phyloP scores from a whole-genome alignment of 805 yeast species.

The Saturnispora dispora region DNA sequence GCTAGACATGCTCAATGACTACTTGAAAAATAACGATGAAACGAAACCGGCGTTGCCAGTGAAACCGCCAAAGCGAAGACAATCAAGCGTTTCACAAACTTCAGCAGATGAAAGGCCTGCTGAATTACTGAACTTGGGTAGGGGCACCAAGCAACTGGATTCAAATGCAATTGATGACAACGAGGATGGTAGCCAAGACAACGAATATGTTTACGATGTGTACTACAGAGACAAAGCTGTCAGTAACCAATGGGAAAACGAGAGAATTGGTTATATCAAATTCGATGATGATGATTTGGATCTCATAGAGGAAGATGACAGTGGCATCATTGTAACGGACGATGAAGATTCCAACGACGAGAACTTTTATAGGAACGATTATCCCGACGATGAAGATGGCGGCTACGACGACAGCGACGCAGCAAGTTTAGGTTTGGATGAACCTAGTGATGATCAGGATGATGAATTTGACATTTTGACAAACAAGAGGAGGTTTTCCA shows the following conservation, averaged over 20 bases:
- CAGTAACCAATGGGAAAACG: conserved; percentile 31
- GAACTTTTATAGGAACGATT: conserved; percentile 83
- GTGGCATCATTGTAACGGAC: conserved; percentile 33
- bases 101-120: conserved; percentile 13
- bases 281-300: conserved; percentile 43
- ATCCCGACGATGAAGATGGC: conserved; percentile 89
- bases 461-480: conserved; percentile 29
- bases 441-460: conserved; percentile 32
- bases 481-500: conserved; percentile 25
- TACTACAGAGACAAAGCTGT: conserved; percentile 57
- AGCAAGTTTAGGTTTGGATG: conserved; percentile 19
- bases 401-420: conserved; percentile 29
- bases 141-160: not conserved
- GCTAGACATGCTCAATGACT: conserved; percentile 64
- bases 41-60: conserved; percentile 9
- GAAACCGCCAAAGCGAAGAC: conserved; percentile 24
- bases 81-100: conserved; percentile 20
- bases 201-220: conserved; percentile 88
- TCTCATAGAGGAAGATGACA: conserved; percentile 30
- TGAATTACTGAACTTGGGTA: not conserved
- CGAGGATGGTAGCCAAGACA: conserved; percentile 9
- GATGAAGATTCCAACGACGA: conserved; percentile 89
- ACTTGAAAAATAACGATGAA: conserved; percentile 34
- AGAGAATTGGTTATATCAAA: conserved; percentile 41
- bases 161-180: conserved; percentile 20